phyloP scores from a whole-genome alignment of 345 rosid species.

The Geranium brycei region DNA sequence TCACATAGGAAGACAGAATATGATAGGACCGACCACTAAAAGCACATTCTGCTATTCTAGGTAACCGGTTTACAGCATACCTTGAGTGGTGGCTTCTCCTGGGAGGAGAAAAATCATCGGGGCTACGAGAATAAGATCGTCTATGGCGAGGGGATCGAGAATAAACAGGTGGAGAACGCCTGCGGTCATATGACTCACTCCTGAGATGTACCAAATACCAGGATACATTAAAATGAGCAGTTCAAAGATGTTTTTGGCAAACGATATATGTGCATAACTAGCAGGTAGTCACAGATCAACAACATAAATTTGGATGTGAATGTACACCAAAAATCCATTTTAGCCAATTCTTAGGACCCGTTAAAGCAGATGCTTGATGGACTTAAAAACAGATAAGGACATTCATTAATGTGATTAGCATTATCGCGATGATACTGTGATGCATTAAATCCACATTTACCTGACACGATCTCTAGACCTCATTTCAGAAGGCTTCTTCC shows the following conservation, averaged over 20 bases:
- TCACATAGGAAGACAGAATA: too few species aligned
- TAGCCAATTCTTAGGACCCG: not conserved
- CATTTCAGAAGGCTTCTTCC: slow-evolving; percentile 92
- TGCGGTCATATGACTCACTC: slow-evolving; percentile 27
- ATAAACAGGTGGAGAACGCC: slow-evolving; percentile 38
- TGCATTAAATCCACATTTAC: slow-evolving; percentile 12
- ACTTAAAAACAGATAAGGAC: too few species aligned
- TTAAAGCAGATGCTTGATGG: not conserved
- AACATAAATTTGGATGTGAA: not conserved
- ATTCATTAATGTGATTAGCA: too few species aligned
- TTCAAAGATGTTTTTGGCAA: not conserved
- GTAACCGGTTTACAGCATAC: slow-evolving; percentile 8
- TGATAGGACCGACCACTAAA: too few species aligned
- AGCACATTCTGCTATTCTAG: too few species aligned
- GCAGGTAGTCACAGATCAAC: not conserved
- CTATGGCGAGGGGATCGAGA: slow-evolving; percentile 41
- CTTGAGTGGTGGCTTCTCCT: slow-evolving; percentile 27
- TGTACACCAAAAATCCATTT: too few species aligned
- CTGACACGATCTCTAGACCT: slow-evolving; percentile 53
- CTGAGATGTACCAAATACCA: slow-evolving; percentile 13
- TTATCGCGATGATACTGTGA: too few species aligned
- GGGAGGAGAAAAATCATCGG: slow-evolving; percentile 34
- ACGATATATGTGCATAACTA: not conserved
- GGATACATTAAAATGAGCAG: not conserved
- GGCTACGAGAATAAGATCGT: slow-evolving; percentile 37